A percentile compares a stretch with the other conserved stretches of the same genome.
Conservation (phyloP, 2,329 filamentous ascomycete species). For the Monosporascus sp. region DNA sequence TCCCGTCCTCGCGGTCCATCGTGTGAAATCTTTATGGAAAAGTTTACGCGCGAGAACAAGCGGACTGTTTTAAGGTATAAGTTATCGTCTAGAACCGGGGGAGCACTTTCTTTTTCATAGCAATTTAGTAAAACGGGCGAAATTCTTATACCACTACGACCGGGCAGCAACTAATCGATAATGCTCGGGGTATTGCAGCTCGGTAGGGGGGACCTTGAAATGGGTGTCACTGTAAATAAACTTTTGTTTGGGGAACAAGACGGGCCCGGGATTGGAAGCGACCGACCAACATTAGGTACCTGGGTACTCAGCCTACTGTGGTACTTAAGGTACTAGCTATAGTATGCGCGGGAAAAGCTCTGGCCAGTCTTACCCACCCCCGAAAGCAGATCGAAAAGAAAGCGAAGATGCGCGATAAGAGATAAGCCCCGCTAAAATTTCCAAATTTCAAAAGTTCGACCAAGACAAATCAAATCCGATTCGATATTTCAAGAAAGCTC, state of each 20-base stretch:
- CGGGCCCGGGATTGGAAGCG: too few relatives aligned
- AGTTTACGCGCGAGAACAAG: neutral
- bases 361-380: neutral
- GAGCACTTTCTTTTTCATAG: too few relatives aligned
- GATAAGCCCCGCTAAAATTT: constrained; percentile 17
- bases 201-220: too few relatives aligned
- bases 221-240: too few relatives aligned
- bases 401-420: neutral
- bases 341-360: neutral
- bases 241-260: too few relatives aligned
- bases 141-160: too few relatives aligned
- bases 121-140: too few relatives aligned
- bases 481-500: neutral
- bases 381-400: neutral
- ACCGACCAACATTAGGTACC: too few relatives aligned
- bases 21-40: neutral
- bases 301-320: too few relatives aligned
- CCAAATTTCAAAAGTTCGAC: constrained; percentile 6
- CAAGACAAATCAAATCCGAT: neutral
- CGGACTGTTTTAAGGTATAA: neutral
- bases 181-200: too few relatives aligned
- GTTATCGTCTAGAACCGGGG: neutral
- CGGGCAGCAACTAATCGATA: too few relatives aligned
- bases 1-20: constrained; percentile 27
- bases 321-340: too few relatives aligned